phyloP scores from a whole-genome alignment of 2,329 filamentous ascomycete genomes.

The Iodosphaeria phyllophila region DNA sequence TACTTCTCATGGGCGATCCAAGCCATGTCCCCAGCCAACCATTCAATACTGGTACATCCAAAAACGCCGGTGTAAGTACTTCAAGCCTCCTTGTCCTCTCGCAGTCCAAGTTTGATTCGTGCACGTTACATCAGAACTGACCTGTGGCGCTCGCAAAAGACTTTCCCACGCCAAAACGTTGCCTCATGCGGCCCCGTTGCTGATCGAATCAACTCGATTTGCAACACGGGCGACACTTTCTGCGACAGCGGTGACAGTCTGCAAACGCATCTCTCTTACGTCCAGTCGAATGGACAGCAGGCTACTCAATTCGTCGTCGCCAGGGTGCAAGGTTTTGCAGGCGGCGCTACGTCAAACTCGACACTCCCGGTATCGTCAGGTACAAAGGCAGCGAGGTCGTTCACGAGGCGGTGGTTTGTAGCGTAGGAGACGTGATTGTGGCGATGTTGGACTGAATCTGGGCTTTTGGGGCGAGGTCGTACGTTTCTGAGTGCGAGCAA shows the following conservation, averaged over 20 bases:
- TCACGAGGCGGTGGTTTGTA: too few species aligned
- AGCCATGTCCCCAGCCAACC: slow-evolving; percentile 10
- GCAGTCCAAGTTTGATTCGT: too few species aligned
- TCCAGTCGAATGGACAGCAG: slow-evolving; percentile 4
- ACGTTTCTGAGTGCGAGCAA: too few species aligned
- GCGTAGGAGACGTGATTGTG: too few species aligned
- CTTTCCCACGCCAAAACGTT: slow-evolving; percentile 5
- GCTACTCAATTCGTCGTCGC: slow-evolving; percentile 5
- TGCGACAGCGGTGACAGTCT: slow-evolving; percentile 6
- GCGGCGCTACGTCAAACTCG: too few species aligned
- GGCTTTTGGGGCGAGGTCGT: too few species aligned
- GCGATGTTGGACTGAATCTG: too few species aligned
- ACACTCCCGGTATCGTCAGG: too few species aligned
- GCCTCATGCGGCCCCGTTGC: slow-evolving; percentile 4
- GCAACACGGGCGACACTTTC: slow-evolving; percentile 6
- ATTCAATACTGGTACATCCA: slow-evolving; percentile 13
- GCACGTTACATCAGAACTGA: too few species aligned
- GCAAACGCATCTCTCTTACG: slow-evolving; percentile 6
- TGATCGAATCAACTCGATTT: slow-evolving; percentile 6
- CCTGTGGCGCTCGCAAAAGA: not conserved
- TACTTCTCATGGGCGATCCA: slow-evolving; percentile 17
- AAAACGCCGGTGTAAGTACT: slow-evolving; percentile 8
- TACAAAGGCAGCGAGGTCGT: too few species aligned
- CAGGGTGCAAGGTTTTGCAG: too few species aligned
- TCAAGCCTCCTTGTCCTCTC: not conserved